phyloP scores from a whole-genome alignment of 768 basidiomycete genomes.

The Amanita molliuscula region DNA sequence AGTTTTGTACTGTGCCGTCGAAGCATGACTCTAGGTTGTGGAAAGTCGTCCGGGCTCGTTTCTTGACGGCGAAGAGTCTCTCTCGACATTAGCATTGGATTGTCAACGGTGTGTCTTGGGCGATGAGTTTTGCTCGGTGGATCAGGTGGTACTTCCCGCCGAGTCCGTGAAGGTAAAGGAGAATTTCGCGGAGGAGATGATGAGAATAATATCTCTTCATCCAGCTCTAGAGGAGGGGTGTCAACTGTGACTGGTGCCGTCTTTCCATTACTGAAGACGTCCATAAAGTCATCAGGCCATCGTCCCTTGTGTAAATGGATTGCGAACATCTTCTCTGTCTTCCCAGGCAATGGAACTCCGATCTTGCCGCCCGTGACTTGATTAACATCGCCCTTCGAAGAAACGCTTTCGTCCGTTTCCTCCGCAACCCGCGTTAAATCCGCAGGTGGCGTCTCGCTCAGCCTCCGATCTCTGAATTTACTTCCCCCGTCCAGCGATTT shows the following conservation, averaged over 20 bases:
- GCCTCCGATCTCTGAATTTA: conserved; percentile 42
- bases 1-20: conserved; percentile 52
- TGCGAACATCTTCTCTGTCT: conserved; percentile 22
- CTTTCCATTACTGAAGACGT: conserved; percentile 28
- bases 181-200: conserved; percentile 42
- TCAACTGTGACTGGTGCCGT: conserved; percentile 15
- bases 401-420: conserved; percentile 54
- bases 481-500: conserved; percentile 9
- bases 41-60: conserved; percentile 44
- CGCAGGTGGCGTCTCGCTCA: conserved; percentile 49
- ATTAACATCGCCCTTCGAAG: conserved; percentile 17
- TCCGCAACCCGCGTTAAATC: conserved; percentile 64
- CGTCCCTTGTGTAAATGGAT: conserved; percentile 68
- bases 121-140: conserved; percentile 51
- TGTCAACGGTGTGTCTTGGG: conserved; percentile 54
- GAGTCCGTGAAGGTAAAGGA: conserved; percentile 36
- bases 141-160: conserved; percentile 34
- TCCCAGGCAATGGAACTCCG: conserved; percentile 20
- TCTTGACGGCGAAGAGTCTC: conserved; percentile 41
- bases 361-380: conserved; percentile 27
- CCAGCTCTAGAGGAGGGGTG: conserved; percentile 11
- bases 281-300: conserved; percentile 77
- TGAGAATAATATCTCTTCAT: conserved; percentile 5
- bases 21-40: conserved; percentile 32
- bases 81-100: conserved; percentile 36